A percentile compares a stretch with the other conserved stretches of the same genome.
These are phyloP conservation scores for Boletus coccyginus DNA, from an alignment of 768 basidiomycete genomes.

Conservation along the genomic window DNA sequence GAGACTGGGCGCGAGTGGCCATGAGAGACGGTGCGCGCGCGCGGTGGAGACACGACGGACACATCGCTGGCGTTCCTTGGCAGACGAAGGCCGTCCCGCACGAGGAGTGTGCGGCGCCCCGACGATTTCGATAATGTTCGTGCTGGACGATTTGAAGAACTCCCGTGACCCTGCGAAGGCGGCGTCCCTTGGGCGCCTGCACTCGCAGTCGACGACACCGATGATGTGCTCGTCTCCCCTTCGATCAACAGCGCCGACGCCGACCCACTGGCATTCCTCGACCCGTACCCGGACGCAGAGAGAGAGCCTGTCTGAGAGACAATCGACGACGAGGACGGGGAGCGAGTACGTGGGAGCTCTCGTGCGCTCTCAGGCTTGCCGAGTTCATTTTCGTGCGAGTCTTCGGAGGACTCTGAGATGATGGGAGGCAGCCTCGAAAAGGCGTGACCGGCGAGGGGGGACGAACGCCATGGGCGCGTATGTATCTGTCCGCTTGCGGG, in stretches of 20 bases:
- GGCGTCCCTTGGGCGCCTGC: conserved; percentile 9
- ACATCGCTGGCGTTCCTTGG: conserved; percentile 1
- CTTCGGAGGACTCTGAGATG: conserved; percentile 22
- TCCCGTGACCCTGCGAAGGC: conserved; percentile 20
- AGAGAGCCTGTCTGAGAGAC: conserved; percentile 13
- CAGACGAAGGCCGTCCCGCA: background rate
- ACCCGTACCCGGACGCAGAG: conserved; percentile 16
- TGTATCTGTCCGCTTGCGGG: conserved; percentile 6
- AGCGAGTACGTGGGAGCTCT: background rate
- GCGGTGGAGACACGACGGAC: conserved; percentile 16
- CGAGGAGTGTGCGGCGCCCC: conserved; percentile 7
- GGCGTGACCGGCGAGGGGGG: conserved; percentile 25
- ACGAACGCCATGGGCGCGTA: conserved; percentile 31
- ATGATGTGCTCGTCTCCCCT: conserved; percentile 22
- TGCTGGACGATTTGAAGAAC: background rate
- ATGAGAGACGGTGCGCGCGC: conserved; percentile 19
- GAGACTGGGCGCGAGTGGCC: conserved; percentile 20
- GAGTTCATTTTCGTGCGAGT: conserved; percentile 9
- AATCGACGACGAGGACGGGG: conserved; percentile 17
- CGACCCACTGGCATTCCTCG: conserved; percentile 10
- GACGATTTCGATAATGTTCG: conserved; percentile 15
- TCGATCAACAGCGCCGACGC: conserved; percentile 4
- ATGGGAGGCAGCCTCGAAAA: conserved; percentile 26
- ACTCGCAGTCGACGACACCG: conserved; percentile 13
- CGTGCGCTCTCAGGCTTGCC: background rate